Base-by-base conservation (phyloP, 352 stramenopile species). In the Phytophthora cryptogea region DNA sequence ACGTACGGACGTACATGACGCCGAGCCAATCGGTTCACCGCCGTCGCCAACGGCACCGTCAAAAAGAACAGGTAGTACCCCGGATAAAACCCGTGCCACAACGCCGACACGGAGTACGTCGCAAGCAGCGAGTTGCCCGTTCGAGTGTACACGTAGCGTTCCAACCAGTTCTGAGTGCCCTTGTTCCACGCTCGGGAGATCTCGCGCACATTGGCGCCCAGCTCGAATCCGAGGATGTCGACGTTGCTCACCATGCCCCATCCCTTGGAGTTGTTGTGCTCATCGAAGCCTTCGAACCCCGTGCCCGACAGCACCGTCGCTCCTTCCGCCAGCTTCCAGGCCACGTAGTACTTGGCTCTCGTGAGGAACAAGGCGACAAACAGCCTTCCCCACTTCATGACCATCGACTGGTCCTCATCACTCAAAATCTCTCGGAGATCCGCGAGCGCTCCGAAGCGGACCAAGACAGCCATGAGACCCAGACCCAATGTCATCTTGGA, bases 11-110 rank as follows among this genome's bases (percentile, higher is more conserved):
- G 80, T n/a, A 90, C 48, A 23, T 76, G 73, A 49, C 70, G 72
- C 42, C 59, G 60, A 28, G 80, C 76, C 43, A 90, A 48, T 16
- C 83, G 81, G 63, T 91, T 90, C 40, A 91, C 82, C 0, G 80
- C 55, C 8, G 83, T 93, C 2, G 82, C 77, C 8, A 93, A 48
- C 14, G 83, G 79, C 28, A 92, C 72, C 65, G 58, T 62, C 7
- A 57, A 39, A 78, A 99, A 99, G 72, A 98, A 98, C 9, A 98
- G 64, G 74, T 98, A 99, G 80, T 99, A 99, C 11, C 96, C 96
- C 8, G 96, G 95, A 69, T 99, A 99, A 62, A 99, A 99, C n/a
- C 97, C 97, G 74, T 99, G 97, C 97, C 97, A 99, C 48, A 99
- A 87, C 0, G 96, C 96, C 33, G 91, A 98, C 37, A 98, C 83